Evolutionary conservation across 805 yeast species (phyloP), one percentile per base, ranked within the genome.

Genomic region (Kodamaea neixiangensis): DNA sequence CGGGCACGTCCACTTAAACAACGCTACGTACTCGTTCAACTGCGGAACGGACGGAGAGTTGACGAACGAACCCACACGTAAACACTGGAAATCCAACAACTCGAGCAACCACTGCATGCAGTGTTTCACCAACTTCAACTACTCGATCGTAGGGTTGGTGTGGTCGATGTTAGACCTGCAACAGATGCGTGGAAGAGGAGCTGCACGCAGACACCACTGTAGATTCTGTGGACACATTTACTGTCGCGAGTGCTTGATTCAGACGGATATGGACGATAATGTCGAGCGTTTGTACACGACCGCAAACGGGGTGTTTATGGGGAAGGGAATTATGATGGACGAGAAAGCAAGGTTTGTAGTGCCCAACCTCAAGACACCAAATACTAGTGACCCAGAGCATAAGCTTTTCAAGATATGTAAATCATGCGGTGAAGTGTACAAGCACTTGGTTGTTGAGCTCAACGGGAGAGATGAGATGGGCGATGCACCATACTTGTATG

Each of bases 21-120:
- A 39, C 21, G 17, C 49, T 9, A 18, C 40, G 17, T 47, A 20
- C 34, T 25, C 44, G 20, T 25, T 43, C 15, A 41, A 34, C 13
- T n/a, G 39, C 18, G 35, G 15, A 7, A 40, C 31, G 3, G 35
- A 31, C 38, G 14, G 33, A 19, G 21, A 11, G 18, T 49, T 51
- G 41, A 40, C 22, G 20, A 53, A 22, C 33, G 83, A 78, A 55
- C 83, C 84, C 13, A 75, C 80, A 7, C 82, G 75, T 48, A 60
- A 63, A 11, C 83, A 79, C 60, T 81, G 85, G 85, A 73, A 73
- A 53, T 76, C 80, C 17, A 75, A 80, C 61, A 59, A 57, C 42
- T 63, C 60, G 47, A 61, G 75, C n/a, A 55, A 61, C 47, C 65
- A 66, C 46, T 81, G 85, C 62, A 64, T 69, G 71, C 66, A 66